phyloP scores from a whole-genome alignment of 2,329 filamentous ascomycete species.

The Stromatinia cepivora region DNA sequence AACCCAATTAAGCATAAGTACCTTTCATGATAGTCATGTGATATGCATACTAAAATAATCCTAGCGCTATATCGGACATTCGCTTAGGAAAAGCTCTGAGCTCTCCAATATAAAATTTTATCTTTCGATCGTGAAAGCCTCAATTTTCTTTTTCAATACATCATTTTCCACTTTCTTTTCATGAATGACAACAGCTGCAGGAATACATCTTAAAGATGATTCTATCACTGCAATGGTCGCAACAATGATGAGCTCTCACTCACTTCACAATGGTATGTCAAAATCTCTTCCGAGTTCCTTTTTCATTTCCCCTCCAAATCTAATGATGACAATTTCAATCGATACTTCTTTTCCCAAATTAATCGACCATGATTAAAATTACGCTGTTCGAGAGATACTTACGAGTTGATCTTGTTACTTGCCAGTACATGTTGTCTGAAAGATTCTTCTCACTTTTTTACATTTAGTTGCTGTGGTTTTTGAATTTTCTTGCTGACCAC shows the following conservation, averaged over 20 bases:
- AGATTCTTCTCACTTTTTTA: conserved; percentile 11
- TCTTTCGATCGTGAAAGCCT: not conserved
- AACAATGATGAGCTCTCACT: not conserved
- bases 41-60: not conserved
- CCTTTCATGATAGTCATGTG: not conserved
- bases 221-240: not conserved
- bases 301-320: conserved; percentile 23
- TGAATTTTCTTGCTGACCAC: conserved; percentile 28
- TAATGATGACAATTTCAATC: conserved; percentile 65
- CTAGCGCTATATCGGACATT: conserved; percentile 14
- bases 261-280: conserved; percentile 28
- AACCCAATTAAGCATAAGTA: not conserved
- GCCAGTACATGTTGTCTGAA: conserved; percentile 87
- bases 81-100: conserved; percentile 13
- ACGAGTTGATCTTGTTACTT: conserved; percentile 74
- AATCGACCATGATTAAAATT: conserved; percentile 84
- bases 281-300: not conserved
- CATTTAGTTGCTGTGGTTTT: conserved; percentile 19
- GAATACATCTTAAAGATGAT: not conserved
- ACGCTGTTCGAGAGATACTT: conserved; percentile 63
- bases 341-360: conserved; percentile 82
- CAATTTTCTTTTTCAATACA: not conserved
- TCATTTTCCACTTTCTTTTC: not conserved
- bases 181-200: not conserved
- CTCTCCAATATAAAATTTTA: conserved; percentile 21